Evolutionary conservation across 2,329 filamentous ascomycete genomes (phyloP), one percentile per base, ranked within the genome.

Genomic region (Fusarium pseudoanthophilum): DNA sequence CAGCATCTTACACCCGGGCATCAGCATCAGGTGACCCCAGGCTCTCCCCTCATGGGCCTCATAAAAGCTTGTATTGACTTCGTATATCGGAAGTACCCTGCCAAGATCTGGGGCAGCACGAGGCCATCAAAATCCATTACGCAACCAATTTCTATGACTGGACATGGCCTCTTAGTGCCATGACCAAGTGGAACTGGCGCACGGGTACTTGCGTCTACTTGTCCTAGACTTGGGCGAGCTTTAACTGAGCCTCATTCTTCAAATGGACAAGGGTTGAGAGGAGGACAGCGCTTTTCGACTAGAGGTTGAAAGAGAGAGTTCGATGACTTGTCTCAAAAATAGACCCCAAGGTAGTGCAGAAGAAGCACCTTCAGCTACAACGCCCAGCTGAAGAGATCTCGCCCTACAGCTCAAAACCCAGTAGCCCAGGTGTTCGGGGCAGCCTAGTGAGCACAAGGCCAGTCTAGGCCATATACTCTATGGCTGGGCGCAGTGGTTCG

Each of bases 51-150:
- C 68, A 48, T 30, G 30, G 36, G 32, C 45, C 34, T 32, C 43
- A 26, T 14, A 52, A 73, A 74, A 72, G 72, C 71, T 74, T 74
- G 72, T 74, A 69, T 67, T 55, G 45, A 64, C 55, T 28, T 65
- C 68, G 72, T 74, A 74, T 59, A 55, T 56, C n/a, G 15, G 28
- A 46, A 53, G 72, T 74, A 74, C 62, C 39, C 36, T 61, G 72
- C 72, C 72, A 74, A 74, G 68, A 69, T 61, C 71, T 74, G 72
- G 72, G 72, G 64, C 68, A 70, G 68, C 72, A 74, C 72, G 72
- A 66, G 72, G 72, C 55, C 64, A 45, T 63, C 53, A 67, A 63
- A 74, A 59, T 42, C 48, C 58, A 72, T 74, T 72, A 74, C 68
- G 68, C 72, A 74, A 68, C 60, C 64, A 69, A 53, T 43, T 62